phyloP scores from a whole-genome alignment of 768 basidiomycete genomes.

The Suillus weaverae region DNA sequence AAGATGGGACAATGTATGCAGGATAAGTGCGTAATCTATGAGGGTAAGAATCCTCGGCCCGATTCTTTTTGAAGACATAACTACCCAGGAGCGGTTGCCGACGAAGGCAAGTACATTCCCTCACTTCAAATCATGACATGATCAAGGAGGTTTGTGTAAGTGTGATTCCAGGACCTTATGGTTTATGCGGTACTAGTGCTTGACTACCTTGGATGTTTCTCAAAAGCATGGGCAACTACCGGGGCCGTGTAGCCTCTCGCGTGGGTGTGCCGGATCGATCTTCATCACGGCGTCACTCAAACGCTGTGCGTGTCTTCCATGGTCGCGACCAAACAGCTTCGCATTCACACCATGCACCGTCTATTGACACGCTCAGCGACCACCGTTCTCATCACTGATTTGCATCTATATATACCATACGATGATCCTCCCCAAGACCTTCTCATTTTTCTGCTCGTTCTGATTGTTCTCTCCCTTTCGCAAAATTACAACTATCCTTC shows the following conservation, averaged over 20 bases:
- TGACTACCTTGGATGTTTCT: neutral
- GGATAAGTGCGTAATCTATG: conserved; percentile 21
- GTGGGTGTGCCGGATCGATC: neutral
- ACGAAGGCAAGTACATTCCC: neutral
- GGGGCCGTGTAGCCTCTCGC: neutral
- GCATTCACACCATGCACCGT: neutral
- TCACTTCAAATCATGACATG: neutral
- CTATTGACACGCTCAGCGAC: conserved; percentile 1
- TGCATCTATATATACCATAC: neutral
- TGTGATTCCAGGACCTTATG: no score
- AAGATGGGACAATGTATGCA: conserved; percentile 60
- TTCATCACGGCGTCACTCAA: neutral
- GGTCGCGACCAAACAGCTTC: neutral
- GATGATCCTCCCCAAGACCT: neutral
- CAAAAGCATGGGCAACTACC: neutral
- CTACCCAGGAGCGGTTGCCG: neutral
- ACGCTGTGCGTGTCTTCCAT: neutral
- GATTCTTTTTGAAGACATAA: neutral
- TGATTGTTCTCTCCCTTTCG: neutral
- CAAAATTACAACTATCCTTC: neutral
- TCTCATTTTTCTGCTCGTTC: neutral
- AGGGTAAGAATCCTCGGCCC: neutral
- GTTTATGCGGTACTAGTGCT: neutral
- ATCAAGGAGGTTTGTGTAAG: neutral
- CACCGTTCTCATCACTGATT: neutral